Conservation (phyloP, 2,329 filamentous ascomycete species). For the Microdochium bolleyi region DNA sequence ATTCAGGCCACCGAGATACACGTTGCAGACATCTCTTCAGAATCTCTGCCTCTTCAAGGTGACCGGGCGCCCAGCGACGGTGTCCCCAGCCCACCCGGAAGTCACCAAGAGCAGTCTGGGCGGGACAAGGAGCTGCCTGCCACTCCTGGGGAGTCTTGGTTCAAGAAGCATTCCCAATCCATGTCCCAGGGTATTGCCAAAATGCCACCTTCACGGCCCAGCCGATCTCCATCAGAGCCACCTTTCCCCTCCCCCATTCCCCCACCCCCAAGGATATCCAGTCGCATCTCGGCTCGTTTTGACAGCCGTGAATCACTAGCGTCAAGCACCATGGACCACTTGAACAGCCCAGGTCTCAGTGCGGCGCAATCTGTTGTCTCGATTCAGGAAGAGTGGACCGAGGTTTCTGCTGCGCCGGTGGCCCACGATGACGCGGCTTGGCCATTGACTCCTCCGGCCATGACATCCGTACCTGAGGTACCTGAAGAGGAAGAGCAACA, state of each 20-base stretch:
- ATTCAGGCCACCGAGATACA: constrained; percentile 32
- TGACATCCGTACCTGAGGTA: constrained; percentile 44
- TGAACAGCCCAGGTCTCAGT: too few species aligned
- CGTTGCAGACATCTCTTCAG: constrained; percentile 41
- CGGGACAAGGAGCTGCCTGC: background rate
- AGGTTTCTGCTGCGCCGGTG: background rate
- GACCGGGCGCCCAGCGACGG: background rate
- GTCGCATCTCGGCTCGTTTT: constrained; percentile 38
- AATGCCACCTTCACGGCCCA: constrained; percentile 1
- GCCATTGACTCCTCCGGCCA: constrained; percentile 31
- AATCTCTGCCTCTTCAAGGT: constrained; percentile 18
- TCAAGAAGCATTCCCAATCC: background rate
- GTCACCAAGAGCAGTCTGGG: background rate
- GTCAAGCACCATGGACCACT: too few species aligned
- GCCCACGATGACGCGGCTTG: constrained; percentile 29
- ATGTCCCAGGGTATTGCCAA: background rate
- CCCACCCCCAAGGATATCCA: constrained; percentile 45
- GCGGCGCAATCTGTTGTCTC: background rate
- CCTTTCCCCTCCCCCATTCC: constrained; percentile 31
- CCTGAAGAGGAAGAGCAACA: constrained; percentile 54
- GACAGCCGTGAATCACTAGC: constrained; percentile 31
- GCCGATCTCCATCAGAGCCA: constrained; percentile 32
- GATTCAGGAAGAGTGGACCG: background rate
- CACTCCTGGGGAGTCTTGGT: constrained; percentile 3
- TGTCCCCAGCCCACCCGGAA: background rate